These are phyloP conservation scores for Linnemannia exigua DNA, from an alignment of 192 early-diverging fungal species.

Conservation along the genomic window DNA sequence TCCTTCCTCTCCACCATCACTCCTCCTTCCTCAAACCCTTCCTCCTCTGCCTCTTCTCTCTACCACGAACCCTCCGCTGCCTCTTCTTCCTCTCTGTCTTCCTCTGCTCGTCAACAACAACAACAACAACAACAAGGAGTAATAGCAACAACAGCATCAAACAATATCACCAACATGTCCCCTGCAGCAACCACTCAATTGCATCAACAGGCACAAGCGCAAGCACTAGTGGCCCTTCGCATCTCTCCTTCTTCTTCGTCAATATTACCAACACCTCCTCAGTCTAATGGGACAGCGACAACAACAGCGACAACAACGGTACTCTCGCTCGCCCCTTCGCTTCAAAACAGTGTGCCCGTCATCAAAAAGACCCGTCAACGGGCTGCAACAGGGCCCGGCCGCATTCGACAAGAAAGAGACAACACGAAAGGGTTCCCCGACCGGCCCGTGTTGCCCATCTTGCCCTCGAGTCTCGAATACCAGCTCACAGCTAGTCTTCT, in stretches of 20 bases:
- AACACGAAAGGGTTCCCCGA: neutral
- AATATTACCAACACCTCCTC: neutral
- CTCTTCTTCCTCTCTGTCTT: conserved; percentile 8
- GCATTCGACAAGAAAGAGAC: neutral
- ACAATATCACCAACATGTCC: conserved; percentile 7
- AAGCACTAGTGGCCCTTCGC: neutral
- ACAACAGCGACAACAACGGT: neutral
- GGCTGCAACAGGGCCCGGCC: neutral
- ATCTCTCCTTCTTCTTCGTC: neutral
- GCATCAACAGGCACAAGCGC: neutral
- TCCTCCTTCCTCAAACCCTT: conserved; percentile 44
- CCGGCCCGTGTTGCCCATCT: conserved; percentile 27
- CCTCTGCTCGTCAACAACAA: neutral
- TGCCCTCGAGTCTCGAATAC: conserved; percentile 51
- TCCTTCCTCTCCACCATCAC: conserved; percentile 59
- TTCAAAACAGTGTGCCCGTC: conserved; percentile 5
- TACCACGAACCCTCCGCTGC: conserved; percentile 25
- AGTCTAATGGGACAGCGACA: neutral
- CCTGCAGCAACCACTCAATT: neutral
- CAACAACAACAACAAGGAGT: neutral
- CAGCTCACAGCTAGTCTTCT: conserved; percentile 46
- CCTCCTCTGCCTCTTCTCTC: conserved; percentile 48
- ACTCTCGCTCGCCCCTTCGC: neutral
- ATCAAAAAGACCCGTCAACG: conserved; percentile 15
- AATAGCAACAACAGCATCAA: neutral